Conservation (phyloP, 805 yeast species). For the Candida ascalaphidarum region DNA sequence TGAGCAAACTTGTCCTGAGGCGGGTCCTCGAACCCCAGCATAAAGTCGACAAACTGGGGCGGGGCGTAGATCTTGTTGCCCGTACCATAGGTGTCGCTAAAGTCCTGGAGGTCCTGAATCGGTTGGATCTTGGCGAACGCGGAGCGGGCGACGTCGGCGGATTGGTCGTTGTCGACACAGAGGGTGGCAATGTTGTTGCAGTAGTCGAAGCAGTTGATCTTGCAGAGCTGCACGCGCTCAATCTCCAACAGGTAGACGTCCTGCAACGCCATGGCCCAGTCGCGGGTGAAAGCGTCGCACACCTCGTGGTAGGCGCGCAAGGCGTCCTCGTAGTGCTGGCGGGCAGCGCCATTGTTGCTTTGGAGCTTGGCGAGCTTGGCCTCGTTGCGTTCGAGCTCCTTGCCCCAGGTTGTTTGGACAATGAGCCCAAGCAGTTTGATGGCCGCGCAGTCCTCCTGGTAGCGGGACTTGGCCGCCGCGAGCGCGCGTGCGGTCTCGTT, state of each 20-base stretch:
- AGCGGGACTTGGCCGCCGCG: conserved; percentile 35
- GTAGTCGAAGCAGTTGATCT: conserved; percentile 69
- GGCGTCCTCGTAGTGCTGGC: conserved; percentile 50
- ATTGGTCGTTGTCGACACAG: conserved; percentile 72
- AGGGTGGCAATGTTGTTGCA: conserved; percentile 66
- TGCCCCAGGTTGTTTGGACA: conserved; percentile 62
- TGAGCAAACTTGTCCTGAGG: too few species aligned
- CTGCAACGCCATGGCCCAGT: conserved; percentile 61
- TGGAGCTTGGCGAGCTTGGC: conserved; percentile 45
- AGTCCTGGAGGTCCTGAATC: conserved; percentile 45
- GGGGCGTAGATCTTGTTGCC: conserved; percentile 55
- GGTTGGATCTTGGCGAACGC: conserved; percentile 64
- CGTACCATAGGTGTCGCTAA: conserved; percentile 49
- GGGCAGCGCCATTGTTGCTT: conserved; percentile 28
- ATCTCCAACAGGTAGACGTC: conserved; percentile 62
- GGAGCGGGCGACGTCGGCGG: conserved; percentile 63
- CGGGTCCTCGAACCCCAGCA: conserved; percentile 24
- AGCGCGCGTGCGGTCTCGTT: conserved; percentile 25
- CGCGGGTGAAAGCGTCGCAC: conserved; percentile 56
- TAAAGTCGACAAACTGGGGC: conserved; percentile 56
- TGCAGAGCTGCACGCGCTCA: conserved; percentile 61
- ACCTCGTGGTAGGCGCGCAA: conserved; percentile 46
- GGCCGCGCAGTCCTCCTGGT: conserved; percentile 49
- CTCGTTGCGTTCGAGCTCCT: conserved; percentile 56
- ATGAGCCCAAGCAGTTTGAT: conserved; percentile 54